Conservation (phyloP, 2,329 filamentous ascomycete species). For the Arachnopeziza araneosa region DNA sequence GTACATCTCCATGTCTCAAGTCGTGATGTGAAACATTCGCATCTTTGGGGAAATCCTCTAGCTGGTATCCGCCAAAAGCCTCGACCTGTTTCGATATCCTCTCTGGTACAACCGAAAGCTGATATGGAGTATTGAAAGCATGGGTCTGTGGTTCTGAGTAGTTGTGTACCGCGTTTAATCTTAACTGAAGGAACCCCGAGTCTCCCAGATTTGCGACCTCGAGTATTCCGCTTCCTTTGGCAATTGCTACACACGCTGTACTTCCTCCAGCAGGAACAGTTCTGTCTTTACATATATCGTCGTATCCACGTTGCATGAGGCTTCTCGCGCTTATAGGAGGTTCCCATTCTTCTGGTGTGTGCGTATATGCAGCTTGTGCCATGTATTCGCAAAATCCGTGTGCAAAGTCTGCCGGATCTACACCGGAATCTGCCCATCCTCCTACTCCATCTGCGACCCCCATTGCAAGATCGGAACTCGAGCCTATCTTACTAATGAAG, state of each 20-base stretch:
- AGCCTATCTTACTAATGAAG: slow-evolving; percentile 79
- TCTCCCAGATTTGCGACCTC: slow-evolving; percentile 94
- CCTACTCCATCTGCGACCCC: slow-evolving; percentile 93
- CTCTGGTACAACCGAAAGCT: slow-evolving; percentile 82
- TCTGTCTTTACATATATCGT: slow-evolving; percentile 69
- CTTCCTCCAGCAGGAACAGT: slow-evolving; percentile 77
- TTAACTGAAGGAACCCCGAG: slow-evolving; percentile 84
- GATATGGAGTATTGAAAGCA: slow-evolving; percentile 95
- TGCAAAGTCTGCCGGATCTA: slow-evolving; percentile 93
- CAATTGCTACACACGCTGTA: slow-evolving; percentile 84
- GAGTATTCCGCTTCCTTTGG: slow-evolving; percentile 64
- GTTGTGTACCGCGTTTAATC: slow-evolving; percentile 77
- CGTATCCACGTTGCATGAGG: slow-evolving; percentile 79
- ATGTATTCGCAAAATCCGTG: slow-evolving; percentile 92
- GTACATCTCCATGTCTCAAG: slow-evolving; percentile 83
- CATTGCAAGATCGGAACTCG: slow-evolving; percentile 67
- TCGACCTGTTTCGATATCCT: slow-evolving; percentile 73
- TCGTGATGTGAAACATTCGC: slow-evolving; percentile 72
- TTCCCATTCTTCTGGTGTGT: slow-evolving; percentile 24
- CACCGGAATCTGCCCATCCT: slow-evolving; percentile 86
- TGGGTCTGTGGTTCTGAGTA: slow-evolving; percentile 86
- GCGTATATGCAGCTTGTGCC: slow-evolving; percentile 60
- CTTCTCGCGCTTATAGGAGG: slow-evolving; percentile 53
- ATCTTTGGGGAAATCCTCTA: slow-evolving; percentile 79
- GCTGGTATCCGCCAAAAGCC: slow-evolving; percentile 74